Percentiles rank a stretch among this genome's conserved stretches.
Conservation (phyloP, 805 yeast genomes). For the Myxozyma kluyveri region DNA sequence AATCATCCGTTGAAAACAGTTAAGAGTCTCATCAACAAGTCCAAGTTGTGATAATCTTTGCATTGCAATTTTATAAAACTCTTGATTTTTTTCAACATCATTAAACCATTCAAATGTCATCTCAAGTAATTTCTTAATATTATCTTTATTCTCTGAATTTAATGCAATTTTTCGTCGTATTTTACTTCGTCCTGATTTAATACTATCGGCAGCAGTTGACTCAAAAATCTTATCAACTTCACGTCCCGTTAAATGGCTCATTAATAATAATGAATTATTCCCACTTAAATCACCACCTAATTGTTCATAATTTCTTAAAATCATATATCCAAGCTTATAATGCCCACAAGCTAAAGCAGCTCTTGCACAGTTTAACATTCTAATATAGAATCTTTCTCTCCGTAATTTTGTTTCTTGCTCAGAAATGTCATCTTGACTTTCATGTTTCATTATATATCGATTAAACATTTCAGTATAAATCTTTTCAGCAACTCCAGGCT, state of each 20-base stretch:
- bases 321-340: constrained; percentile 3
- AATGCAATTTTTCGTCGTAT: not conserved
- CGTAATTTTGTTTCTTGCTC: not conserved
- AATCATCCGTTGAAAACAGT: constrained; percentile 1
- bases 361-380: constrained; percentile 9
- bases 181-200: not conserved
- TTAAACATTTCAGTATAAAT: constrained; percentile 12
- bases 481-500: constrained; percentile 4
- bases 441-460: not conserved
- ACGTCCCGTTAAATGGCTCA: constrained; percentile 7
- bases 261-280: constrained; percentile 4
- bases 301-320: constrained; percentile 11
- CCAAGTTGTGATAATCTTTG: constrained; percentile 14
- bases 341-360: constrained; percentile 17
- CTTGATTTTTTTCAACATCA: not conserved
- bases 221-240: constrained; percentile 5
- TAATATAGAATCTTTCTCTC: not conserved
- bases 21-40: constrained; percentile 5
- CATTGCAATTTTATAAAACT: constrained; percentile 14
- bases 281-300: constrained; percentile 6
- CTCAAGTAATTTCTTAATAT: constrained; percentile 1
- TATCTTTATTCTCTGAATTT: not conserved
- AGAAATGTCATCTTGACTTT: not conserved
- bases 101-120: not conserved
- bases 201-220: not conserved